Conservation (phyloP, 1,284 basidiomycete species). For the Xerocomus nothofagi region DNA sequence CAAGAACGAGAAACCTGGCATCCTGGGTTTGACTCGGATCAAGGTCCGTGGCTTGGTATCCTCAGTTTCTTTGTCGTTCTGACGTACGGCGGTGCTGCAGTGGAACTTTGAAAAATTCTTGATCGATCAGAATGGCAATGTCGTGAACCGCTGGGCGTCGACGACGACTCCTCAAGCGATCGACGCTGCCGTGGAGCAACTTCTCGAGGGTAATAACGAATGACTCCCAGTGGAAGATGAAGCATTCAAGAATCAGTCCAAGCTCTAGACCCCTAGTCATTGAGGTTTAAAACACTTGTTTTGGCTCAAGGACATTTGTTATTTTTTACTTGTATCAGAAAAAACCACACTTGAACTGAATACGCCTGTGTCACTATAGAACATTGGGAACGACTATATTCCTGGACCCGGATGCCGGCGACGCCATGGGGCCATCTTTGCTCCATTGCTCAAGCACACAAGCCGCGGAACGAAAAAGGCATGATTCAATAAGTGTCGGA, state of each 20-base stretch:
- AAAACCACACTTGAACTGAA: no score
- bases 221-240: constrained; percentile 14
- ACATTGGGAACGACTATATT: not conserved
- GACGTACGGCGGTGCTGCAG: constrained; percentile 35
- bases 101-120: constrained; percentile 85
- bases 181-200: constrained; percentile 64
- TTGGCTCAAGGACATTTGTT: not conserved
- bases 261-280: constrained; percentile 7
- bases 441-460: no score
- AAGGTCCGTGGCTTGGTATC: constrained; percentile 52
- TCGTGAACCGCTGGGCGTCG: constrained; percentile 77
- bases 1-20: constrained; percentile 74
- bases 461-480: not conserved
- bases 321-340: not conserved
- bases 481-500: not conserved
- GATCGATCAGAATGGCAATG: constrained; percentile 69
- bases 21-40: constrained; percentile 74
- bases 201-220: constrained; percentile 37
- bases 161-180: constrained; percentile 74
- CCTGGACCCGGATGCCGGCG: no score
- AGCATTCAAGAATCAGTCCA: not conserved
- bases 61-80: not conserved
- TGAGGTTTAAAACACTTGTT: not conserved
- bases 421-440: no score
- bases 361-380: no score